Conservation (phyloP, 1,139 yeast genomes). For the Blastobotrys illinoisensis region DNA sequence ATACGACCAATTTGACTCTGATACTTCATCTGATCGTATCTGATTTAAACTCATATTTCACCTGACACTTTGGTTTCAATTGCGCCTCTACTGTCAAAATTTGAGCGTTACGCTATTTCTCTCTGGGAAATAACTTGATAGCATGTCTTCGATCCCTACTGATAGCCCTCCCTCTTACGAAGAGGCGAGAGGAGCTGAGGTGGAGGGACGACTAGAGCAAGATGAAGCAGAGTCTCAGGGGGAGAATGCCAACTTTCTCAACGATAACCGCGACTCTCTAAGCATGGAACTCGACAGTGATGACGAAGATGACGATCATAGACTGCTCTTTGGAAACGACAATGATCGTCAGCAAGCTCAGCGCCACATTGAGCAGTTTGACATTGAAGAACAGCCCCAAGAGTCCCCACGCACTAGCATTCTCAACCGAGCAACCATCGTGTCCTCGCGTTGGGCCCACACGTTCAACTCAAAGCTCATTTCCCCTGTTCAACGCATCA, state of each 20-base stretch:
- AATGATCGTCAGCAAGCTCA: slow-evolving; percentile 5
- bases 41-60: too few relatives aligned
- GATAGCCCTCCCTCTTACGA: slow-evolving; percentile 24
- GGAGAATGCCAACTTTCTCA: slow-evolving; percentile 1
- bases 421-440: slow-evolving; percentile 23
- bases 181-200: slow-evolving; percentile 4
- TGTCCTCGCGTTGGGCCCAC: slow-evolving; percentile 25
- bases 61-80: too few relatives aligned
- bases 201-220: slow-evolving; percentile 10
- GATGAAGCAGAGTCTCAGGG: slow-evolving; percentile 12
- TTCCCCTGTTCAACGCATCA: slow-evolving; percentile 46
- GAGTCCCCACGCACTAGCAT: slow-evolving; percentile 14
- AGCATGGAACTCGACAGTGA: slow-evolving; percentile 7
- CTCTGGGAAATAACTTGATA: too few relatives aligned
- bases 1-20: too few relatives aligned
- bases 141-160: slow-evolving; percentile 4
- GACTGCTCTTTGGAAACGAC: not conserved
- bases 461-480: slow-evolving; percentile 44
- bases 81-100: too few relatives aligned
- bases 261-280: not conserved
- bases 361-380: slow-evolving; percentile 4
- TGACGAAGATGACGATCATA: slow-evolving; percentile 10
- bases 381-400: slow-evolving; percentile 12
- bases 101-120: too few relatives aligned
- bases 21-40: too few relatives aligned